A percentile compares a stretch with the other conserved stretches of the same genome.
These are phyloP conservation scores for Diutina scorzettiae DNA, from an alignment of 1,139 yeast species.

Conservation along the genomic window DNA sequence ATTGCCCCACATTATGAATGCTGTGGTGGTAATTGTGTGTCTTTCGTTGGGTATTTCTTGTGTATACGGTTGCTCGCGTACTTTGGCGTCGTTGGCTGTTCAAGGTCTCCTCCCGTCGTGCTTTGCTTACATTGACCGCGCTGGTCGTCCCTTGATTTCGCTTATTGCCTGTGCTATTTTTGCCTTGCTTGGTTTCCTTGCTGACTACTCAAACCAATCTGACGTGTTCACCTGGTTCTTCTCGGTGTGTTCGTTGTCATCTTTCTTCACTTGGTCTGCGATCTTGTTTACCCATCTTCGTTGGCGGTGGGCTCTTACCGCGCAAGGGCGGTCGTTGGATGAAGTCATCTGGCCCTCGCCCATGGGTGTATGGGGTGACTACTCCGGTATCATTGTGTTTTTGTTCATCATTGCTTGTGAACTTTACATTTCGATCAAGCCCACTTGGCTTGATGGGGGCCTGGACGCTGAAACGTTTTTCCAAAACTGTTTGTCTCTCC, in stretches of 20 bases:
- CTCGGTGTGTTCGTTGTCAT: slow-evolving; percentile 50
- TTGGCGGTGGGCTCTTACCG: slow-evolving; percentile 37
- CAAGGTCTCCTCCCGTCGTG: slow-evolving; percentile 32
- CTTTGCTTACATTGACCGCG: slow-evolving; percentile 42
- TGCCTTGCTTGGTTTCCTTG: slow-evolving; percentile 55
- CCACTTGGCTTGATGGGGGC: slow-evolving; percentile 20
- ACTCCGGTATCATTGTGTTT: slow-evolving; percentile 29
- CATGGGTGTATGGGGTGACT: slow-evolving; percentile 37
- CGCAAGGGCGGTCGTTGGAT: slow-evolving; percentile 30
- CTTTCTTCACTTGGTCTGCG: slow-evolving; percentile 25
- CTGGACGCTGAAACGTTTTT: slow-evolving; percentile 21
- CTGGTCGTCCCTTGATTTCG: slow-evolving; percentile 47
- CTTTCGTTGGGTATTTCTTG: slow-evolving; percentile 45
- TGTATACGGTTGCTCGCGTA: slow-evolving; percentile 43
- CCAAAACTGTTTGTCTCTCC: slow-evolving; percentile 37
- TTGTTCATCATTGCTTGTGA: slow-evolving; percentile 32
- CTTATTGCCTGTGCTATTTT: slow-evolving; percentile 36
- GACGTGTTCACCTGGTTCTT: slow-evolving; percentile 54
- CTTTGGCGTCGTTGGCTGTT: slow-evolving; percentile 41
- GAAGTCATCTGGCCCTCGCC: slow-evolving; percentile 38
- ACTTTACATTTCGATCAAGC: slow-evolving; percentile 35
- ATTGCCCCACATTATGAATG: slow-evolving; percentile 41
- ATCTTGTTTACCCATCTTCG: slow-evolving; percentile 30
- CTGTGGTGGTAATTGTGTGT: slow-evolving; percentile 38
- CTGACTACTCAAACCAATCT: slow-evolving; percentile 33